phyloP scores from a whole-genome alignment of 129 eudicot species.

The Artemisia argyi region DNA sequence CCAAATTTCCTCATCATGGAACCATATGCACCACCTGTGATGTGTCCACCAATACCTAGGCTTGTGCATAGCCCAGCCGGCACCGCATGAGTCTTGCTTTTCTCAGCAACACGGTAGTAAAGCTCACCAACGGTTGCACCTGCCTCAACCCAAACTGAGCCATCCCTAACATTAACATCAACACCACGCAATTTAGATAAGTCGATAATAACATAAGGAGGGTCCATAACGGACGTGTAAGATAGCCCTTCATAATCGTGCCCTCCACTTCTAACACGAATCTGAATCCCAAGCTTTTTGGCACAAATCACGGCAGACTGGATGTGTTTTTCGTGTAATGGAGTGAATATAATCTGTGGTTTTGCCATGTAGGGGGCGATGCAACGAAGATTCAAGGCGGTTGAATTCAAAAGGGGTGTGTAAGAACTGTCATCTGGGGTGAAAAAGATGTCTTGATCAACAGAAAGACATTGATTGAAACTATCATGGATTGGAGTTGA shows the following conservation, averaged over 20 bases:
- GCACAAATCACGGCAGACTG: constrained; percentile 24
- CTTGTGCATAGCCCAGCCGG: constrained; percentile 31
- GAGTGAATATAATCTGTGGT: constrained; percentile 22
- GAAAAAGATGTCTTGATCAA: constrained; percentile 14
- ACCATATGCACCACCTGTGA: constrained; percentile 30
- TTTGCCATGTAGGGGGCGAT: constrained; percentile 16
- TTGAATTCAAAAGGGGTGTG: constrained; percentile 22
- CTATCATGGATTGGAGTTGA: constrained; percentile 19
- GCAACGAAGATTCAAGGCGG: constrained; percentile 30
- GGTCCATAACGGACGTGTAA: constrained; percentile 24
- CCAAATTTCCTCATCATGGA: constrained; percentile 29
- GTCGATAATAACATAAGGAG: constrained; percentile 23
- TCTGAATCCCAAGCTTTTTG: constrained; percentile 20
- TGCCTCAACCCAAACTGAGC: constrained; percentile 30
- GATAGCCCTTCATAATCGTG: constrained; percentile 29
- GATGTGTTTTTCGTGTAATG: constrained; percentile 22
- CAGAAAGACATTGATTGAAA: constrained; percentile 20
- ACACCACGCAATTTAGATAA: constrained; percentile 19
- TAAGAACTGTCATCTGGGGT: constrained; percentile 25
- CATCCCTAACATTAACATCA: constrained; percentile 18
- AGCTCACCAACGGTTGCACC: constrained; percentile 34
- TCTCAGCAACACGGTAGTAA: constrained; percentile 25
- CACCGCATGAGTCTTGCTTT: constrained; percentile 24
- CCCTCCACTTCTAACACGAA: constrained; percentile 27
- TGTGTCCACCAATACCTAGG: constrained; percentile 29